Conservation (phyloP, 257 asterid species). For the Avicennia marina region DNA sequence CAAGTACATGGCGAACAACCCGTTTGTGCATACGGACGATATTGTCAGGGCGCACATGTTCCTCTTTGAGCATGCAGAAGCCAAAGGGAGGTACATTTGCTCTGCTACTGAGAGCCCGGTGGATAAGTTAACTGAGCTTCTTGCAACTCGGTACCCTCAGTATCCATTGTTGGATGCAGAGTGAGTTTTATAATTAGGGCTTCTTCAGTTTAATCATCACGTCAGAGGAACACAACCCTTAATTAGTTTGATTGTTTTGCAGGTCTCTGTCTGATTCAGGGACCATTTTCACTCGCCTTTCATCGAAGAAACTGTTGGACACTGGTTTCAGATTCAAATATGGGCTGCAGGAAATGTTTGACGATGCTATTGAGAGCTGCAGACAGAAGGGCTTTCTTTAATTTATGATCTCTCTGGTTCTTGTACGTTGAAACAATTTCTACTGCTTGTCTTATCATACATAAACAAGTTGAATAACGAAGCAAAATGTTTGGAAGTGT, state of each 20-base stretch:
- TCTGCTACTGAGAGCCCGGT: constrained; percentile 28
- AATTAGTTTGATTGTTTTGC: too few species aligned
- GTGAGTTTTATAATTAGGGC: too few species aligned
- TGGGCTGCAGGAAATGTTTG: constrained; percentile 34
- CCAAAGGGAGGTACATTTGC: constrained; percentile 51
- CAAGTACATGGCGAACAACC: background rate
- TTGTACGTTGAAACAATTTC: too few species aligned
- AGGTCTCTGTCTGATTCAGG: background rate
- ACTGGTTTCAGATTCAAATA: constrained; percentile 27
- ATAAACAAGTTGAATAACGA: too few species aligned
- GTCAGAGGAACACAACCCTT: constrained; percentile 21
- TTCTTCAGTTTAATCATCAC: too few species aligned
- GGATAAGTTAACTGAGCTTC: constrained; percentile 21
- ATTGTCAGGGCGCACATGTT: constrained; percentile 39
- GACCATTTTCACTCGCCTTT: background rate
- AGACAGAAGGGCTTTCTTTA: constrained; percentile 24
- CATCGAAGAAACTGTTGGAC: constrained; percentile 29
- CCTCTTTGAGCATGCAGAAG: constrained; percentile 29
- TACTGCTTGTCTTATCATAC: too few species aligned
- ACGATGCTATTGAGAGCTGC: constrained; percentile 34
- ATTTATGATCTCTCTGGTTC: background rate
- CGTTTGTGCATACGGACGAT: constrained; percentile 28
- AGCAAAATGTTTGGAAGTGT: too few species aligned
- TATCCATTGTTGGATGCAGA: too few species aligned
- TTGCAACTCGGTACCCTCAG: too few species aligned